A percentile compares a stretch with the other conserved stretches of the same genome.
Evolutionary conservation across 129 eudicot genomes (phyloP).

Genomic region (Ambrosia trifida): DNA sequence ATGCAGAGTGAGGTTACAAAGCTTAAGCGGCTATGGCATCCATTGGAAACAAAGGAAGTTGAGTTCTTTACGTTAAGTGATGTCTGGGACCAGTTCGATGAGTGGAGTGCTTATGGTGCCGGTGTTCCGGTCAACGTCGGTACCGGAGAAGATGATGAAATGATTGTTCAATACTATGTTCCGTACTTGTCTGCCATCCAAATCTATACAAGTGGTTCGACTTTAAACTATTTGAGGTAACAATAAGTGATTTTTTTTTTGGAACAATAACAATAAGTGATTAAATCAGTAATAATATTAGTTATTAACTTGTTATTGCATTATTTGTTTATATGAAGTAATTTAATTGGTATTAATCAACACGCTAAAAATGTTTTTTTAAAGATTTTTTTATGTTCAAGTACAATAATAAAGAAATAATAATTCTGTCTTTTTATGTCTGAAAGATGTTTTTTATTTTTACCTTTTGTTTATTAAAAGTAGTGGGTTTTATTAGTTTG

Average conservation of each 20-base stretch:
- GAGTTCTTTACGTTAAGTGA: conserved; percentile 68
- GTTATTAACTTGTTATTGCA: no score
- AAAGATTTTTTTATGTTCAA: neutral
- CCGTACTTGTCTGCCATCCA: conserved; percentile 94
- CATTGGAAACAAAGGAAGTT: conserved; percentile 78
- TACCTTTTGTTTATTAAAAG: neutral
- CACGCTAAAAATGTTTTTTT: no score
- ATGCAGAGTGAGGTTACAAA: conserved; percentile 61
- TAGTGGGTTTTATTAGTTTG: neutral
- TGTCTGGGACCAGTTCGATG: conserved; percentile 90
- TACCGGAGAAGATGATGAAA: conserved; percentile 54
- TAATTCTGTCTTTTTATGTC: no score
- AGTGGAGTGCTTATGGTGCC: conserved; percentile 98
- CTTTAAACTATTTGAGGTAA: conserved; percentile 71
- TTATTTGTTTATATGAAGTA: no score
- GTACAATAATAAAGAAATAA: neutral
- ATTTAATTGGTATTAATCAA: neutral
- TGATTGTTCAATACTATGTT: conserved; percentile 74
- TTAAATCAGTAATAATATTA: no score
- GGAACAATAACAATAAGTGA: no score
- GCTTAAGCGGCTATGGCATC: conserved; percentile 84
- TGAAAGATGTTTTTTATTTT: neutral
- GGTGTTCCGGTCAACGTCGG: conserved; percentile 72
- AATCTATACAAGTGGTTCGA: conserved; percentile 68
- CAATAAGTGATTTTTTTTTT: no score